These are phyloP conservation scores for Dissophora ornata DNA, from an alignment of 192 early-diverging fungal genomes.

Conservation along the genomic window DNA sequence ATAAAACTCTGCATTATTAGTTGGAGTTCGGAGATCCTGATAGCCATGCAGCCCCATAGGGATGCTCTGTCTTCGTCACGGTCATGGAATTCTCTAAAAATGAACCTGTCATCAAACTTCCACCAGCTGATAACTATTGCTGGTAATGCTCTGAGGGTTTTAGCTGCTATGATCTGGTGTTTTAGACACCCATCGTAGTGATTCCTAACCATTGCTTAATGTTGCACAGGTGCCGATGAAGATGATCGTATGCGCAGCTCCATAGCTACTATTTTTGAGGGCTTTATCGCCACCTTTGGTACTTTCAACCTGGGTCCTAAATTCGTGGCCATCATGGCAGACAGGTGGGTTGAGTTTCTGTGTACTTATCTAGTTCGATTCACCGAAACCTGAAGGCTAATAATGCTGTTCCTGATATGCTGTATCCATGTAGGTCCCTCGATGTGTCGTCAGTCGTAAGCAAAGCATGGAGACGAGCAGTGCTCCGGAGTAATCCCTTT, in stretches of 20 bases:
- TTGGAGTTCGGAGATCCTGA: slow-evolving; percentile 25
- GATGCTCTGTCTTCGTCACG: neutral
- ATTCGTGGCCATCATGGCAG: slow-evolving; percentile 38
- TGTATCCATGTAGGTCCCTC: slow-evolving; percentile 24
- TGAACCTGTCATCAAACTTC: slow-evolving; percentile 13
- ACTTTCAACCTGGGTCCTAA: slow-evolving; percentile 32
- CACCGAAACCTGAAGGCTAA: too few species aligned
- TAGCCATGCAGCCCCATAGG: neutral
- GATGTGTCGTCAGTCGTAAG: slow-evolving; percentile 29
- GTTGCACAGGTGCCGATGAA: slow-evolving; percentile 46
- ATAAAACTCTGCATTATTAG: slow-evolving; percentile 27
- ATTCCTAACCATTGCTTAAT: too few species aligned
- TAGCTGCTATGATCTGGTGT: too few species aligned
- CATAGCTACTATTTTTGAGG: slow-evolving; percentile 33
- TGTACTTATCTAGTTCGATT: neutral
- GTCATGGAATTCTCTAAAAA: slow-evolving; percentile 13
- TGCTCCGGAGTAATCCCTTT: slow-evolving; percentile 40
- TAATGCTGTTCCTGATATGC: too few species aligned
- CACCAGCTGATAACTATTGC: slow-evolving; percentile 33
- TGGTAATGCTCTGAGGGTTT: too few species aligned
- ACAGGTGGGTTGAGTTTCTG: slow-evolving; percentile 12
- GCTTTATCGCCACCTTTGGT: slow-evolving; percentile 40
- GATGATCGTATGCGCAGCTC: slow-evolving; percentile 28
- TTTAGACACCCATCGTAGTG: too few species aligned
- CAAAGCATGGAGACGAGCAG: slow-evolving; percentile 24